Evolutionary conservation across 257 asterid genomes (phyloP), one percentile per base, ranked within the genome.

Genomic region (Scutellaria baicalensis): DNA sequence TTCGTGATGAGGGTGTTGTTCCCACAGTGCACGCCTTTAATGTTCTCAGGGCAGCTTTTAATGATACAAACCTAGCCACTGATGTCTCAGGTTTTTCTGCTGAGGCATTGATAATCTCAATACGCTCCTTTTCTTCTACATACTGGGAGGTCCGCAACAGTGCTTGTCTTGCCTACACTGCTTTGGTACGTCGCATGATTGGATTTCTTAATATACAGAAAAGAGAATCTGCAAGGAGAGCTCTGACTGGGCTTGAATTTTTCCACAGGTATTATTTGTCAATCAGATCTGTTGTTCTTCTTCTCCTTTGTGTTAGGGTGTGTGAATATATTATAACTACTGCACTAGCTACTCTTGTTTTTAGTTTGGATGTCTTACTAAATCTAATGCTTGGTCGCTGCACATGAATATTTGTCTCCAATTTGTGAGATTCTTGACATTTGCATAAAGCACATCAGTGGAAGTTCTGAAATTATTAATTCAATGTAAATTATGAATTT

Each of bases 101-200:
- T 6, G 96, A 91, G 84, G 96, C 97, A 50, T 49, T 93, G 85
- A 82, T 93, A 64, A 58, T 84, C 52, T 76, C 97, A 33, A 84
- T 93, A 74, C 91, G 83, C 6, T 86, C 96, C 66, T 93, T 93
- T 86, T 93, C 99, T 69, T 93, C 99, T 69, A 50, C 97, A 11
- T 84, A 93, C 68, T 93, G 99, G 99, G 99, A 93, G 84, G 82
- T 93, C 64, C 91, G 99, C 36, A 93, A 93, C 79, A 89, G 99
- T 84, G 99, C 99, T 59, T 91, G 95, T 78, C 97, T 89, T 42
- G 94, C 99, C 27, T 93, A 89, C 74, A 93, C 97, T 78, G 92
- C 99, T 68, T 81, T 93, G 88, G 86, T 91, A 54, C 96, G 97
- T 33, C 97, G 99, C 76, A 91, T 87, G 94, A 50, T 93, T 89